A percentile compares a stretch with the other conserved stretches of the same genome.
phyloP scores from a whole-genome alignment of 73 alveolate genomes.

The Stentor coeruleus region DNA sequence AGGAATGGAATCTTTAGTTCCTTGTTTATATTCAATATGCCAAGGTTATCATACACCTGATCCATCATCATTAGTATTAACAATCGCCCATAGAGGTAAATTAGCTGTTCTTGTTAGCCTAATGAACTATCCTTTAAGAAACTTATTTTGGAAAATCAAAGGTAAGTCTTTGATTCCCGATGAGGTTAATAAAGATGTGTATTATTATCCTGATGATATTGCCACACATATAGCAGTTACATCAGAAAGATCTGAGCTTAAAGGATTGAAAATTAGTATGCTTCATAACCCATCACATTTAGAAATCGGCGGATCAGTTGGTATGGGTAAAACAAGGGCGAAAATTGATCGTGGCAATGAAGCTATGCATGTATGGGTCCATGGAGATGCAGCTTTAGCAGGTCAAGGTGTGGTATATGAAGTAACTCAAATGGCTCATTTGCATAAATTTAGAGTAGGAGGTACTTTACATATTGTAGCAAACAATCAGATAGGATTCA shows the following conservation, averaged over 20 bases:
- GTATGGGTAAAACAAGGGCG: conserved; percentile 81
- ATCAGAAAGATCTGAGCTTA: conserved; percentile 30
- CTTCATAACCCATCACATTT: conserved; percentile 85
- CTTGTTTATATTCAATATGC: conserved; percentile 46
- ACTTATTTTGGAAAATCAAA: conserved; percentile 44
- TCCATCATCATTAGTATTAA: conserved; percentile 41
- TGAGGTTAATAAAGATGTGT: conserved; percentile 20
- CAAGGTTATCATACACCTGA: conserved; percentile 35
- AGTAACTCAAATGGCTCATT: conserved; percentile 48
- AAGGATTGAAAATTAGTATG: conserved; percentile 62
- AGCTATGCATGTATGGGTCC: conserved; percentile 65
- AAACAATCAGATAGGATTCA: conserved; percentile 86
- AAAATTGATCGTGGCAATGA: conserved; percentile 40
- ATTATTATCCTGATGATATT: conserved; percentile 47
- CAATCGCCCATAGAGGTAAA: conserved; percentile 73
- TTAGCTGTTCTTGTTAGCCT: conserved; percentile 38
- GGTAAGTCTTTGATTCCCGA: conserved; percentile 56
- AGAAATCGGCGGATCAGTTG: conserved; percentile 72
- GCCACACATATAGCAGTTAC: conserved; percentile 67
- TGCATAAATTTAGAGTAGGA: conserved; percentile 43
- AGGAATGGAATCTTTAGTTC: conserved; percentile 57
- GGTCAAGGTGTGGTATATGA: conserved; percentile 90
- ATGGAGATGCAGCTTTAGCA: conserved; percentile 93
- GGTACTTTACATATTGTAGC: conserved; percentile 80
- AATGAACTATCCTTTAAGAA: conserved; percentile 53